phyloP scores from a whole-genome alignment of 495 filamentous ascomycete species.

The Podospora pseudopauciseta region DNA sequence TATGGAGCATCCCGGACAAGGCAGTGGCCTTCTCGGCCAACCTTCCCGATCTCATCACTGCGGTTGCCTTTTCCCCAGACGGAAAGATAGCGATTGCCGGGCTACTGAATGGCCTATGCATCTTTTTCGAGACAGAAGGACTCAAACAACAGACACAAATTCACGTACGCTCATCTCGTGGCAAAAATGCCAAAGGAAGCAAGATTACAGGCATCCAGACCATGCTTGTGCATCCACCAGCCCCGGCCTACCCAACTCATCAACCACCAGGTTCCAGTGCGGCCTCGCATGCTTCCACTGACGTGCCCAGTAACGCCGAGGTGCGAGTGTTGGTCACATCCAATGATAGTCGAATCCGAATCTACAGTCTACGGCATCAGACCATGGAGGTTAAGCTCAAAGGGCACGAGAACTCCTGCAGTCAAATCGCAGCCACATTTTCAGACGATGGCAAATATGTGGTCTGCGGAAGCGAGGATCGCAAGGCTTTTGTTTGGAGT shows the following conservation, averaged over 20 bases:
- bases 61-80: conserved; percentile 90
- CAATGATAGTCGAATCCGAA: conserved; percentile 89
- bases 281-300: conserved; percentile 18
- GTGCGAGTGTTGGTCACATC: conserved; percentile 87
- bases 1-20: conserved; percentile 99
- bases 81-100: conserved; percentile 88
- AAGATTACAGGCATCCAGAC: conserved; percentile 96
- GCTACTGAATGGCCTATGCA: conserved; percentile 76
- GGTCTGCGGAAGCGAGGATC: conserved; percentile 91
- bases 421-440: conserved; percentile 86
- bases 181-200: conserved; percentile 91
- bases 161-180: conserved; percentile 83
- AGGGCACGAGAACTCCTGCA: conserved; percentile 87
- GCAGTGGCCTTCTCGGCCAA: conserved; percentile 82
- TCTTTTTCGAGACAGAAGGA: conserved; percentile 94
- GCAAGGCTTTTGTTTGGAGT: conserved; percentile 85
- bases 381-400: conserved; percentile 84
- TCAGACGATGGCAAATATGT: conserved; percentile 85
- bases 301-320: conserved; percentile 49
- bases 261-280: conserved; percentile 39
- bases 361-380: conserved; percentile 85
- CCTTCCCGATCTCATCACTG: conserved; percentile 84
- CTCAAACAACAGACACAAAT: conserved; percentile 79
- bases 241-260: not conserved
- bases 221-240: conserved; percentile 51